Evolutionary conservation across 164 flowering plant genomes (phyloP).

Genomic region (Sextonia rubra): DNA sequence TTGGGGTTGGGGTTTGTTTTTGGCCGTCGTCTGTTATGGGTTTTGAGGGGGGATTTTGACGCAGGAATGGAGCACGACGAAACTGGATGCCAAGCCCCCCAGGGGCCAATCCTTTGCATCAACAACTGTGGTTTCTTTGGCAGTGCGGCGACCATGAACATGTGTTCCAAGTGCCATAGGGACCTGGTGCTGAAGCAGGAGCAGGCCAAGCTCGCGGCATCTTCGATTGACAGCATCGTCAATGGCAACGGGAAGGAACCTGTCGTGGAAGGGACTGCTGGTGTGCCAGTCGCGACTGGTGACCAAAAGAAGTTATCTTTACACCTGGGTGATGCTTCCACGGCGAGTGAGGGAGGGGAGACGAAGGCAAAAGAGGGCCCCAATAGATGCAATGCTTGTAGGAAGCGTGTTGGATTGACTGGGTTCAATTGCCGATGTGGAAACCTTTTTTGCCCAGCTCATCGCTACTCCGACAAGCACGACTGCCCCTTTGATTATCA

Average conservation of each 20-base stretch:
- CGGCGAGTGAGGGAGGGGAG: slow-evolving; percentile 16
- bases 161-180: slow-evolving; percentile 63
- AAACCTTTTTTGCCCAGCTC: slow-evolving; percentile 39
- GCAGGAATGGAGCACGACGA: slow-evolving; percentile 53
- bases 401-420: slow-evolving; percentile 49
- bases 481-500: slow-evolving; percentile 43
- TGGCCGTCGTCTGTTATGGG: neutral
- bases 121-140: slow-evolving; percentile 64
- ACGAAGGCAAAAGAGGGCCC: slow-evolving; percentile 41
- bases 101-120: slow-evolving; percentile 45
- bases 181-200: slow-evolving; percentile 45
- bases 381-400: slow-evolving; percentile 42
- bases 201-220: slow-evolving; percentile 44
- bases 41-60: slow-evolving; percentile 7
- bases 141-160: slow-evolving; percentile 53
- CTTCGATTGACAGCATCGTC: slow-evolving; percentile 45
- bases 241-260: slow-evolving; percentile 35
- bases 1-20: neutral
- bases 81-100: slow-evolving; percentile 56
- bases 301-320: slow-evolving; percentile 18
- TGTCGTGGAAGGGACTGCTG: slow-evolving; percentile 14
- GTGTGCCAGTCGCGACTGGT: slow-evolving; percentile 19
- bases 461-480: slow-evolving; percentile 58
- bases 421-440: slow-evolving; percentile 60
- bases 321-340: slow-evolving; percentile 18